Percentiles rank a stretch among this genome's conserved stretches.
These are phyloP conservation scores for Septoria petroselini DNA, from an alignment of 2,329 filamentous ascomycete genomes.

Conservation along the genomic window DNA sequence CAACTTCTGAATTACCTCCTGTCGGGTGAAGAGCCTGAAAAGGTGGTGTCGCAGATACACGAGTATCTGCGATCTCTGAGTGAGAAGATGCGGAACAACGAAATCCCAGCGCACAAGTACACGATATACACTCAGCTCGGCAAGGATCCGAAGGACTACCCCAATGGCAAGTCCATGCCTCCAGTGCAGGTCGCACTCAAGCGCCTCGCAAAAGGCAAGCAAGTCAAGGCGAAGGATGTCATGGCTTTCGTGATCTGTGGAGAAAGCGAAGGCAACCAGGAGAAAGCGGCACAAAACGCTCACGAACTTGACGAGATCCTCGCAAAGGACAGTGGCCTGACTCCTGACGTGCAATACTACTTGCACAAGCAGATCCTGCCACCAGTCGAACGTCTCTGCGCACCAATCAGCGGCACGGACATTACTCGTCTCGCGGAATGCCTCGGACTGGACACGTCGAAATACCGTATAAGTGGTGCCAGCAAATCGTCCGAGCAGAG, in stretches of 20 bases:
- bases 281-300: slow-evolving; percentile 80
- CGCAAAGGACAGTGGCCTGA: slow-evolving; percentile 69
- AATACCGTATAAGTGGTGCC: slow-evolving; percentile 69
- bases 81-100: slow-evolving; percentile 76
- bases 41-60: slow-evolving; percentile 84
- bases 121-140: slow-evolving; percentile 97
- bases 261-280: slow-evolving; percentile 58
- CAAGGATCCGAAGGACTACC: slow-evolving; percentile 89
- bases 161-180: slow-evolving; percentile 91
- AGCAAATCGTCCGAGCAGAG: slow-evolving; percentile 54
- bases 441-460: slow-evolving; percentile 82
- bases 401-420: slow-evolving; percentile 90
- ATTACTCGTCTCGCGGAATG: slow-evolving; percentile 87
- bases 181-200: slow-evolving; percentile 93
- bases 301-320: slow-evolving; percentile 81
- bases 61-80: slow-evolving; percentile 86
- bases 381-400: slow-evolving; percentile 94
- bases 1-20: slow-evolving; percentile 90
- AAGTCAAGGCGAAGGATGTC: slow-evolving; percentile 87
- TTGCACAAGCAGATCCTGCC: slow-evolving; percentile 97
- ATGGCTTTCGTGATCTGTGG: slow-evolving; percentile 92
- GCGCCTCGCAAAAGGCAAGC: slow-evolving; percentile 81
- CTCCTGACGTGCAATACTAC: slow-evolving; percentile 96
- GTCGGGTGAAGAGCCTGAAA: slow-evolving; percentile 86
- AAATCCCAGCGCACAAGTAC: slow-evolving; percentile 78